Conservation (phyloP, 352 stramenopile genomes). For the Phytopythium litorale region DNA sequence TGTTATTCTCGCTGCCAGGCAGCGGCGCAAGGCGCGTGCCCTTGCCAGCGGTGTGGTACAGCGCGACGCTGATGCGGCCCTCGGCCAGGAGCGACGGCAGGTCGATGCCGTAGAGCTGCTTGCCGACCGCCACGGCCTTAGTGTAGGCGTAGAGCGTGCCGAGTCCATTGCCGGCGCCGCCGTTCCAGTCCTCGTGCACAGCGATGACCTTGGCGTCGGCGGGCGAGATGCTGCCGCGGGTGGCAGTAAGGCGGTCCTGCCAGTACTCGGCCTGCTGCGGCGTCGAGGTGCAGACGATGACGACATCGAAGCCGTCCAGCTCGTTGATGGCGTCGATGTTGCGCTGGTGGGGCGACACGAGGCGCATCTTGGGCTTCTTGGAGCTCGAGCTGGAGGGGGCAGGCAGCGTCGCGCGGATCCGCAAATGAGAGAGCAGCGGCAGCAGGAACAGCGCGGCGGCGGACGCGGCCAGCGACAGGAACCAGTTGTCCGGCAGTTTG, state of each 20-base stretch:
- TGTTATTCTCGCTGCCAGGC: slow-evolving; percentile 98
- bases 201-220: slow-evolving; percentile 92
- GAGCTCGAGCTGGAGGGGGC: not conserved
- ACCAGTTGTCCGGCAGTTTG: slow-evolving; percentile 28
- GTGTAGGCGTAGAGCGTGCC: slow-evolving; percentile 96
- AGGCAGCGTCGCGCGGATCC: slow-evolving; percentile 11
- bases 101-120: slow-evolving; percentile 85
- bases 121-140: slow-evolving; percentile 89
- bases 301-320: slow-evolving; percentile 93
- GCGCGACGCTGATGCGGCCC: slow-evolving; percentile 86
- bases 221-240: slow-evolving; percentile 75
- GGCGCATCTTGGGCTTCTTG: slow-evolving; percentile 21
- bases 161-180: slow-evolving; percentile 95
- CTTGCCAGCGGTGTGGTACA: slow-evolving; percentile 98
- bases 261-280: slow-evolving; percentile 96
- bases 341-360: slow-evolving; percentile 43
- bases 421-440: slow-evolving; percentile 28
- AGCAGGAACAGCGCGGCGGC: slow-evolving; percentile 15
- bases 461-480: slow-evolving; percentile 25
- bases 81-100: slow-evolving; percentile 73
- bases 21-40: slow-evolving; percentile 96
- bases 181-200: slow-evolving; percentile 95
- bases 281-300: slow-evolving; percentile 97
- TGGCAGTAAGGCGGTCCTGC: slow-evolving; percentile 93
- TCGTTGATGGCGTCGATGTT: slow-evolving; percentile 86